Base-by-base conservation (phyloP, 2,329 filamentous ascomycete genomes). In the Neofusicoccum cordaticola region DNA sequence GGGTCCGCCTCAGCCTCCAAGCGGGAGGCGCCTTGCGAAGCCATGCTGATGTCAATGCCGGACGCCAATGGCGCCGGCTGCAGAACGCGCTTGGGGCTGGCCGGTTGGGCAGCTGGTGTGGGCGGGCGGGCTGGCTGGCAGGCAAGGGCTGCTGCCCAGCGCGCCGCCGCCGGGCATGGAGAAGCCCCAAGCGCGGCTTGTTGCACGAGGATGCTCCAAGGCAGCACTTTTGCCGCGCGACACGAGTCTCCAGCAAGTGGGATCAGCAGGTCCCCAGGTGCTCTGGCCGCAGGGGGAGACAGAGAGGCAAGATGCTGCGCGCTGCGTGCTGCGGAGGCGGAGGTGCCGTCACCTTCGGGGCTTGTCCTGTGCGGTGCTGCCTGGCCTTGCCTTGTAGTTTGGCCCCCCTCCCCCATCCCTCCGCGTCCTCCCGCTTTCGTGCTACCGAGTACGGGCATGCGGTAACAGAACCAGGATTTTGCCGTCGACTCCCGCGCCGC, bases 401-500 rank as follows among this genome's bases (percentile, higher is more conserved):
- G 35, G 34, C 45, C 58, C 48, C 58, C 58, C 34, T 12, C 31
- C n/a, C 37, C n/a, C 41, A 39, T 35, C 39, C 27, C 47, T 63
- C 58, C 44, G 22, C 58, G 58, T 51, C 48, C 61, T 45, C 61
- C 61, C 48, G 39, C 61, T n/a, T 37, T 51, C 48, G 61, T 62
- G 56, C 34, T 47, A 60, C 56, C 56, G 56, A 60, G 56, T 37
- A 47, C 42, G 56, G 56, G 42, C 56, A 35, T 60, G 53, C 41
- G 56, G 56, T 60, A 60, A 19, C 56, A 62, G 35, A 50, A 51
- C 58, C 34, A 51, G 58, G 34, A 51, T 51, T 50, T 41, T 42
- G 58, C 58, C 58, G 44, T 51, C 34, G 47, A 45, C 61, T 48
- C 62, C 44, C 62, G 50, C 51, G 44, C 62, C 62, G 45, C 57